Evolutionary conservation across 495 filamentous ascomycete genomes (phyloP), one percentile per base, ranked within the genome.

Genomic region (Penicillium steckii): DNA sequence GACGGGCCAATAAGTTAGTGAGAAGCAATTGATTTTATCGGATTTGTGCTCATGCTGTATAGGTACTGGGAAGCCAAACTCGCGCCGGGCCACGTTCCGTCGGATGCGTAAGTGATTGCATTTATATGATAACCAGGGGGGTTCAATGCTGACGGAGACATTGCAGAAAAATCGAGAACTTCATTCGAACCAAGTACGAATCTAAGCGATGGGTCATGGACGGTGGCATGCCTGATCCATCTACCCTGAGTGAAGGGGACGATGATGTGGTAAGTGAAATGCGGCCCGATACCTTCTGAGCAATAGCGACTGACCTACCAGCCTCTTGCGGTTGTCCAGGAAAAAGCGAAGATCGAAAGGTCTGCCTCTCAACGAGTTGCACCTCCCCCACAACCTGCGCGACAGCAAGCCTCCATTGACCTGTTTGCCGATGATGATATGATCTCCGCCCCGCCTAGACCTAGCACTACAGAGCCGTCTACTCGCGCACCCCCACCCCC

Each of bases 161-260:
- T 29, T 19, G 50, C 42, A 86, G 84, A 38, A 98, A 98, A 76
- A 97, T 98, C 56, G 94, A 97, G 78, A 98, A 97, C 71, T 98
- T 98, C 59, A 96, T 98, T 55, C 84, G 95, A 37, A 98, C 94
- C 29, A 98, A 98, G 70, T 98, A 98, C 68, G 94, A 98, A 61
- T 86, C 90, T 8, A 97, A 96, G 77, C 79, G 95, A 71, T 98
- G 94, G 94, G 89, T 91, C 2, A 96, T 97, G 93, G 95, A 98
- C 51, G 94, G 95, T 3, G 82, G 80, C 9, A 91, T 97, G 71
- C 95, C 95, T 8, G 90, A 97, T 61, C 95, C 95, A 19, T 77
- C 87, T 0, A 90, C 85, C n/a, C 70, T 98, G 47, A 88, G 91
- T 63, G 85, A 76, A 25, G 90, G 87, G 5, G 89, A 84, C 24